Conservation (phyloP, 371 early-diverging fungal species). For the Saksenaea oblongispora region DNA sequence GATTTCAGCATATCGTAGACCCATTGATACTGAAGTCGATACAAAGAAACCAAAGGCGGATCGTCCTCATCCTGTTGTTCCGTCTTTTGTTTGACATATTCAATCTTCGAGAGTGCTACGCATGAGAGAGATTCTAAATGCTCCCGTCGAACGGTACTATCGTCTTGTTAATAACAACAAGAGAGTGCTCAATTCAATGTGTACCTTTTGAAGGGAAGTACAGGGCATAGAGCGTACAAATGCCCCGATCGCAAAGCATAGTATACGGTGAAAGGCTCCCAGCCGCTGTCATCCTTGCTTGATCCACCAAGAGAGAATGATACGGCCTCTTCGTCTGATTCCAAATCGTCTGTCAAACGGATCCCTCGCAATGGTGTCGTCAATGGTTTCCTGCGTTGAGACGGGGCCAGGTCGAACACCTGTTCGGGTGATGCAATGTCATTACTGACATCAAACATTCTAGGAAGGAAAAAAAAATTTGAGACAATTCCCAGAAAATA, state of each 20-base stretch:
- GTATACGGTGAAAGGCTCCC: conserved; percentile 47
- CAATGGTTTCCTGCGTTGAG: conserved; percentile 7
- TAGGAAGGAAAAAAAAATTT: conserved; percentile 6
- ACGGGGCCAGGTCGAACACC: conserved; percentile 42
- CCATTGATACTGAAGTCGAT: conserved; percentile 42
- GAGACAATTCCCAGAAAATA: neutral
- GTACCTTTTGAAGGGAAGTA: conserved; percentile 44
- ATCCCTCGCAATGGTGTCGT: conserved; percentile 13
- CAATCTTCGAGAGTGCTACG: conserved; percentile 31
- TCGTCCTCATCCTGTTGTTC: neutral
- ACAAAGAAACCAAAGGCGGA: conserved; percentile 21
- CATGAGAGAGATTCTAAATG: conserved; percentile 40
- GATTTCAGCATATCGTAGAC: conserved; percentile 28
- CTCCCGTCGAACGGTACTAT: conserved; percentile 28
- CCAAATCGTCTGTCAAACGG: conserved; percentile 27
- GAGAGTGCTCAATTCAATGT: neutral
- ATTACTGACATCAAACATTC: conserved; percentile 44
- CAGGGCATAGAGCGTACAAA: conserved; percentile 45
- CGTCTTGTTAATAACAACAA: neutral
- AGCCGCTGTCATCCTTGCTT: conserved; percentile 33
- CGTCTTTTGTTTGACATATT: conserved; percentile 11
- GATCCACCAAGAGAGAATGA: conserved; percentile 38
- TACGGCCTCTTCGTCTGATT: conserved; percentile 46
- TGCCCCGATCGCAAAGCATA: conserved; percentile 45
- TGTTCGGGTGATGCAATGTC: conserved; percentile 46